These are phyloP conservation scores for Leishmania gerbilli DNA, from an alignment of 208 protist species.

Conservation along the genomic window DNA sequence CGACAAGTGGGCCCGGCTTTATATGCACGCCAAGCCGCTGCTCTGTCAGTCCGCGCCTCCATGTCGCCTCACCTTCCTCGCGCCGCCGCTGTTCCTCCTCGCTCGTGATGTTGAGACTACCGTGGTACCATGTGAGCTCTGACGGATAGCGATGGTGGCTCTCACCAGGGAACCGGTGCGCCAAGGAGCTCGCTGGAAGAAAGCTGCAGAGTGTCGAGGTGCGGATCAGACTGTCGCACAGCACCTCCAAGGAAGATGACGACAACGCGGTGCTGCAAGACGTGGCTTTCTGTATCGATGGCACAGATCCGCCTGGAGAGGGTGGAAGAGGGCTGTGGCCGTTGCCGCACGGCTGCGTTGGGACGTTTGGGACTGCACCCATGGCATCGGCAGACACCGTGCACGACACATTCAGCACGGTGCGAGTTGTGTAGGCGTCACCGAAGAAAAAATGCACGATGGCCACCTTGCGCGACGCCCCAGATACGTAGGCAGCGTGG, in stretches of 20 bases:
- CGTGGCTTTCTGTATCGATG: not conserved
- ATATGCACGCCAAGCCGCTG: conserved; percentile 28
- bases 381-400: not conserved
- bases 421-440: conserved; percentile 72
- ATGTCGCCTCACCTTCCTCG: conserved; percentile 29
- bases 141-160: conserved; percentile 41
- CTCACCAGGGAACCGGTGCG: conserved; percentile 30
- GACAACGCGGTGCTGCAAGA: not conserved
- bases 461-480: conserved; percentile 38
- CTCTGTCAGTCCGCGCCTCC: conserved; percentile 46
- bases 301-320: not conserved
- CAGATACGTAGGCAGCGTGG: conserved; percentile 20
- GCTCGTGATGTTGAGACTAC: conserved; percentile 34
- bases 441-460: conserved; percentile 72
- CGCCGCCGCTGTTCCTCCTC: conserved; percentile 35
- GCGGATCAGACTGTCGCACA: conserved; percentile 40
- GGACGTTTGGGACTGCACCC: not conserved
- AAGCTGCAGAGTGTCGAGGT: conserved; percentile 20
- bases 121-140: conserved; percentile 69
- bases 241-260: conserved; percentile 15
- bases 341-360: not conserved
- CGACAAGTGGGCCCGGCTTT: conserved; percentile 32
- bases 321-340: conserved; percentile 5
- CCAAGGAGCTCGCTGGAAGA: conserved; percentile 8
- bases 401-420: conserved; percentile 30